phyloP scores from a whole-genome alignment of 2,329 filamentous ascomycete species.

The Pseudofabraea citricarpa region DNA sequence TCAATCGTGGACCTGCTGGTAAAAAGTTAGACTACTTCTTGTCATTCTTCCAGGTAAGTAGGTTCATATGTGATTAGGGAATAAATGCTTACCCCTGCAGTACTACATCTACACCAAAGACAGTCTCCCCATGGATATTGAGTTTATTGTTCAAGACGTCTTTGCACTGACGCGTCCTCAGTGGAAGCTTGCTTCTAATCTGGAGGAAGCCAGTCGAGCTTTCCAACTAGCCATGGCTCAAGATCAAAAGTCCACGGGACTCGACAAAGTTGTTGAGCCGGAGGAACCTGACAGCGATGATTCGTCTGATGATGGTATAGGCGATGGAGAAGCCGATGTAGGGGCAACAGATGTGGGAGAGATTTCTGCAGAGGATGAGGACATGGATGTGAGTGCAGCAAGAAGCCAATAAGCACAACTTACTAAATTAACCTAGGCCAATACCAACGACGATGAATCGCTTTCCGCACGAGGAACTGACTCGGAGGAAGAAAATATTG shows the following conservation, averaged over 20 bases:
- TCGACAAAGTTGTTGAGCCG: conserved; percentile 63
- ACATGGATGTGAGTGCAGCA: conserved; percentile 31
- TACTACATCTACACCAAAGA: conserved; percentile 95
- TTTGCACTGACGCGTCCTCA: conserved; percentile 81
- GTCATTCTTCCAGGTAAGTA: conserved; percentile 76
- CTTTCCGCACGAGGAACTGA: conserved; percentile 53
- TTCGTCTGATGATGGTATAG: conserved; percentile 74
- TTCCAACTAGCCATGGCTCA: conserved; percentile 87
- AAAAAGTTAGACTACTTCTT: conserved; percentile 98
- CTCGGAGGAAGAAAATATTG: conserved; percentile 78
- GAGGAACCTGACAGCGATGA: conserved; percentile 69
- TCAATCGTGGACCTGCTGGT: conserved; percentile 85
- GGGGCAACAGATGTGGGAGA: conserved; percentile 45
- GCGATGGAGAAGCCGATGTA: conserved; percentile 55
- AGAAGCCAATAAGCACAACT: conserved; percentile 35
- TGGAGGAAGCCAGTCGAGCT: conserved; percentile 76
- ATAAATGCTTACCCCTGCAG: no score
- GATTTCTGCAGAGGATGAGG: conserved; percentile 30
- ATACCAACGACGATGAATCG: conserved; percentile 44
- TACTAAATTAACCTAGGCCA: conserved; percentile 11
- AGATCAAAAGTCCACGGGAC: conserved; percentile 76
- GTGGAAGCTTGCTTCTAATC: conserved; percentile 79
- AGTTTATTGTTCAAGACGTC: conserved; percentile 92
- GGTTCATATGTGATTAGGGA: no score
- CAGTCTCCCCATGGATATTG: conserved; percentile 89